These are phyloP conservation scores for Lathyrus tuberosus DNA, from an alignment of 306 rosid genomes.

Conservation along the genomic window DNA sequence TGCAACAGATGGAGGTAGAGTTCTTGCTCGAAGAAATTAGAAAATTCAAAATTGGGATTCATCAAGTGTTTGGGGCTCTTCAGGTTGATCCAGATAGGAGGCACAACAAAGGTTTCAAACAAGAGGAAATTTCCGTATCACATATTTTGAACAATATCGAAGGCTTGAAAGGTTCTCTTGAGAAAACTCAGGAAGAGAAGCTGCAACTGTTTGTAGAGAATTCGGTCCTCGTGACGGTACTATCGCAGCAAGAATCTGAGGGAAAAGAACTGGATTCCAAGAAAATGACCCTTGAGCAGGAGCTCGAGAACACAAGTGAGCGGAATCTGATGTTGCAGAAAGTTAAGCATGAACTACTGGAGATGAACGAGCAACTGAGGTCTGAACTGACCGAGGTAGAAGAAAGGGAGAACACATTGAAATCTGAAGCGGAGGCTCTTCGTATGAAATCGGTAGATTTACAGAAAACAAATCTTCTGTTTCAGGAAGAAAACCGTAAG, in stretches of 20 bases:
- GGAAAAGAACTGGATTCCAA: constrained; percentile 53
- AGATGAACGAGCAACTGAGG: constrained; percentile 57
- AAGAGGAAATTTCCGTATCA: constrained; percentile 55
- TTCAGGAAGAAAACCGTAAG: constrained; percentile 64
- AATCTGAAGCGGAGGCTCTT: constrained; percentile 54
- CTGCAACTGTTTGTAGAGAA: constrained; percentile 73
- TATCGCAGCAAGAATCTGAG: constrained; percentile 62
- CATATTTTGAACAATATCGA: constrained; percentile 65
- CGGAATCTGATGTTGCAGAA: constrained; percentile 53
- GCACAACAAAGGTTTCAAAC: constrained; percentile 50
- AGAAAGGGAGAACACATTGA: constrained; percentile 53
- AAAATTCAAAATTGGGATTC: constrained; percentile 66
- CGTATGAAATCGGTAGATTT: constrained; percentile 55
- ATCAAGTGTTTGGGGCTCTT: constrained; percentile 70
- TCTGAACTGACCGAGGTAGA: constrained; percentile 59
- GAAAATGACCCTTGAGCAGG: constrained; percentile 55
- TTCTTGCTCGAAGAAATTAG: constrained; percentile 78
- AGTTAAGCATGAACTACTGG: constrained; percentile 64
- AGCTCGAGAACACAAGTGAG: constrained; percentile 52
- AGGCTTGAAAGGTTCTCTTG: constrained; percentile 63
- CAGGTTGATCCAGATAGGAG: constrained; percentile 50
- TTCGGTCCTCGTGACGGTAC: constrained; percentile 67
- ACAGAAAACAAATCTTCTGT: constrained; percentile 48
- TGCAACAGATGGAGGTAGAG: constrained; percentile 88
- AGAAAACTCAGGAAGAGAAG: constrained; percentile 69